Base-by-base conservation (phyloP, 495 filamentous ascomycete species). In the Cudoniella acicularis region DNA sequence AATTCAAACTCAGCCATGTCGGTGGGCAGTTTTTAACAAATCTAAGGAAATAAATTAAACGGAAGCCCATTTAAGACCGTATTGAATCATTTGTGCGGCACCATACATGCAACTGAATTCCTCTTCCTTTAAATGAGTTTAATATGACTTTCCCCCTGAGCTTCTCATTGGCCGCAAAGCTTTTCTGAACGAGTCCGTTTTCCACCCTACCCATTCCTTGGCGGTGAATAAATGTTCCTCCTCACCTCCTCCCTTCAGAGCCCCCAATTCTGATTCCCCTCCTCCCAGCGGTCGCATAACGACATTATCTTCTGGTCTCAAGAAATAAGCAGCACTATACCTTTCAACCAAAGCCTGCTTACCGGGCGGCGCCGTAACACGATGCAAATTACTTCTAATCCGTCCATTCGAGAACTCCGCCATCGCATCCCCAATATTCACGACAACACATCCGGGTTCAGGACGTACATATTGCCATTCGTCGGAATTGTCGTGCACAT, bases 351-450 rank as follows among this genome's bases (percentile, higher is more conserved):
- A 67, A 0, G 67, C 78, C 57, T 87, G 83, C 10, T 65, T 59
- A 3, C 78, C 81, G 0, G 82, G 80, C 2, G 83, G 74, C 1
- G 74, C 71, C 10, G 80, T 77, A 10, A 87, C 83, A 3, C 84
- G 77, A 67, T 87, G 84, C 9, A 86, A 78, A 60, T 83, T 85
- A 0, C 76, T 79, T 21, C 83, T 73, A 41, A 87, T 64, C 13
- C 79, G 57, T 10, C 83, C 81, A 47, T 77, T 78, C 9, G 81
- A 81, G 64, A 87, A 86, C 45, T 79, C 82, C 10, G 82, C 81
- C 69, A 85, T 74, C 6, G 82, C 79, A 54, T 88, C 85, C 1
- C 83, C 85, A 0, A 88, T 72, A 52, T 88, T 87, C 51, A 87
- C 71, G 24, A 88, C 78, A 3, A 75, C 77, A 53, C 78, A 77